Base-by-base conservation (phyloP, 2,329 filamentous ascomycete genomes). In the Tolypocladium album region DNA sequence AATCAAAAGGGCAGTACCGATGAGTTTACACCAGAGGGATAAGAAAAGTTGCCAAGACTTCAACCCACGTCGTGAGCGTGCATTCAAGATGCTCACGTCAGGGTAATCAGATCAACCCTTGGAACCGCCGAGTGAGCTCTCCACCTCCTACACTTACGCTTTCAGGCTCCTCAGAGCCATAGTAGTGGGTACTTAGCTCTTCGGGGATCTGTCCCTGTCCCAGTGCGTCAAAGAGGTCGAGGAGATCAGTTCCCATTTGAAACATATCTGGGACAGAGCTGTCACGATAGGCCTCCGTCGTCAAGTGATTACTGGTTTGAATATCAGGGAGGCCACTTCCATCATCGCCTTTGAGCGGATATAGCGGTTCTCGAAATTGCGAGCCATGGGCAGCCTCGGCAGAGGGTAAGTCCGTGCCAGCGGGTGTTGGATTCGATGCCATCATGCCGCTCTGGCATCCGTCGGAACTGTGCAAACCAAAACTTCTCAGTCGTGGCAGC, bases 141-240 rank as follows among this genome's bases (percentile, higher is more conserved):
- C 66, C 65, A 0, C 68, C 69, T 5, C 67, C 61, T 3, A 63
- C 65, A 3, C 62, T 61, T 2, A 52, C 56, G 3, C 58, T 13
- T 11, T 58, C 40, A 5, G 60, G 58, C 6, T 64, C 66, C 1
- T 63, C 64, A 0, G 63, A 61, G 4, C 62, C 61, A 9, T 63
- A 61, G 7, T 63, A 62, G 0, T 62, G 60, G 3, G 64, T 56
- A 1, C 60, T 58, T 1, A 66, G 61, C 1, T 64, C 63, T 4
- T 63, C 58, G 1, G 63, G 56, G 12, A 68, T 63, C 22, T 67
- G 67, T 6, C 68, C 69, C 50, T 73, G 70, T 0, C 68, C 71
- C 22, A 75, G 71, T 0, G 68, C 67, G 45, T 75, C 70, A 57
- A 75, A 76, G 0, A 75, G 62, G 20, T 67, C 67, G 22, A 75